These are phyloP conservation scores for Penicillium sp. DNA, from an alignment of 2,329 filamentous ascomycete species.

Conservation along the genomic window DNA sequence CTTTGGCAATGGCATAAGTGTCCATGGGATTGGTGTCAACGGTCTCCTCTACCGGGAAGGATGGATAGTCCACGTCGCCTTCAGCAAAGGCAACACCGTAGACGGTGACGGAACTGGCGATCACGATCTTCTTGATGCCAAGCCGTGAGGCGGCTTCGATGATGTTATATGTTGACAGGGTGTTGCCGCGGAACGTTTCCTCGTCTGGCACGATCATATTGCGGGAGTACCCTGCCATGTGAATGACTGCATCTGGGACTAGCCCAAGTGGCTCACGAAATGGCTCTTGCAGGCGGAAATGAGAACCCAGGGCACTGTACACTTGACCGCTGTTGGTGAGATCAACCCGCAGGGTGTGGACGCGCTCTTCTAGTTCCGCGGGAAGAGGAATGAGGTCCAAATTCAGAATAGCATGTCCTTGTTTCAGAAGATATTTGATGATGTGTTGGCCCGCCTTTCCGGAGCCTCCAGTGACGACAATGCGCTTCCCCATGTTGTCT, in stretches of 20 bases:
- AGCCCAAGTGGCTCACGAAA: conserved; percentile 40
- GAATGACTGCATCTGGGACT: conserved; percentile 62
- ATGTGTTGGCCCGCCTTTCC: conserved; percentile 58
- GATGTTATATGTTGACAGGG: conserved; percentile 60
- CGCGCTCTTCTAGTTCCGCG: conserved; percentile 37
- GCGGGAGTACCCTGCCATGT: conserved; percentile 61
- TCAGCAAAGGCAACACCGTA: conserved; percentile 65
- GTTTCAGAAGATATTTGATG: conserved; percentile 54
- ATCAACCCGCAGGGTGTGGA: conserved; percentile 59
- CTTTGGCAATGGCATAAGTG: conserved; percentile 62
- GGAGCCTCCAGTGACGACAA: conserved; percentile 58
- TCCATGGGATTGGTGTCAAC: conserved; percentile 63
- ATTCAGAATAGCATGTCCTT: conserved; percentile 57
- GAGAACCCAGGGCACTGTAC: conserved; percentile 57
- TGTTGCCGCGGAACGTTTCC: conserved; percentile 60
- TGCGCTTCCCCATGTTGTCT: conserved; percentile 37
- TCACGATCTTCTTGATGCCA: conserved; percentile 62
- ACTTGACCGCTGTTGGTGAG: conserved; percentile 58
- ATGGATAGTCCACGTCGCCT: conserved; percentile 57
- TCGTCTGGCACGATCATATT: conserved; percentile 64
- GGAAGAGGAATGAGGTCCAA: conserved; percentile 53
- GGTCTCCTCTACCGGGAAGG: conserved; percentile 62
- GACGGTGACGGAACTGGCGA: conserved; percentile 60
- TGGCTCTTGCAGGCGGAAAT: conserved; percentile 54
- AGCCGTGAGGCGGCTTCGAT: conserved; percentile 64